Percentiles rank a stretch among this genome's conserved stretches.
phyloP scores from a whole-genome alignment of 2,329 filamentous ascomycete species.

The Botryosphaeria dothidea region DNA sequence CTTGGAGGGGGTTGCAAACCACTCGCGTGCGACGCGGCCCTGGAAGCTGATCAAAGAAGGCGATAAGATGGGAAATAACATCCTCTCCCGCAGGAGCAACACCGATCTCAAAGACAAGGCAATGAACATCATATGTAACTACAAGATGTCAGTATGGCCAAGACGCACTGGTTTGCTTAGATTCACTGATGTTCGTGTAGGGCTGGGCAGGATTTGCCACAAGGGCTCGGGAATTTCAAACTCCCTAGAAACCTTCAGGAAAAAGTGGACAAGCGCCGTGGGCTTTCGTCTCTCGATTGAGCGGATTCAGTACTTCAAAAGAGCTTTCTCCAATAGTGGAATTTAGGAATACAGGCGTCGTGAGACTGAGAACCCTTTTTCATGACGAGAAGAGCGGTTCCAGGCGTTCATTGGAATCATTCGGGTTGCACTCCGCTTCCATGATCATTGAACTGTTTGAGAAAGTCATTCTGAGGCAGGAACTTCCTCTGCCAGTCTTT shows the following conservation, averaged over 20 bases:
- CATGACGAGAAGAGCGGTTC: too few species aligned
- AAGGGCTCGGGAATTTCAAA: background rate
- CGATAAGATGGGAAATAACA: background rate
- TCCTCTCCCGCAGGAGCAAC: slow-evolving; percentile 44
- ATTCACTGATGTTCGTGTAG: background rate
- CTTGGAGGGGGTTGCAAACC: background rate
- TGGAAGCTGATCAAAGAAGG: background rate
- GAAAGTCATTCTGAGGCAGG: too few species aligned
- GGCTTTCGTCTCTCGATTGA: background rate
- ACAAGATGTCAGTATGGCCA: slow-evolving; percentile 37
- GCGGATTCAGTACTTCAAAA: too few species aligned
- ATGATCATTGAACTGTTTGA: too few species aligned
- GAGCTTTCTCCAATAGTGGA: too few species aligned
- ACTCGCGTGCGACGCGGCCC: background rate
- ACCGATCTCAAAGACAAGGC: slow-evolving; percentile 54
- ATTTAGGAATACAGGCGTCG: too few species aligned
- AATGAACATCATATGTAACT: slow-evolving; percentile 40
- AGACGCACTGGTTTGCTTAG: background rate
- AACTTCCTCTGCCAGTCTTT: too few species aligned
- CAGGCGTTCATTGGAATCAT: too few species aligned
- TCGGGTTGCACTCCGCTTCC: too few species aligned
- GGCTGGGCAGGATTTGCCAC: background rate
- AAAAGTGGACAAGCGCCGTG: background rate
- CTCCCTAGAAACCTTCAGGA: background rate
- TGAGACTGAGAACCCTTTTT: too few species aligned